These are phyloP conservation scores for Paragyromitra xinjiangensis DNA, from an alignment of 495 filamentous ascomycete genomes.

Conservation along the genomic window DNA sequence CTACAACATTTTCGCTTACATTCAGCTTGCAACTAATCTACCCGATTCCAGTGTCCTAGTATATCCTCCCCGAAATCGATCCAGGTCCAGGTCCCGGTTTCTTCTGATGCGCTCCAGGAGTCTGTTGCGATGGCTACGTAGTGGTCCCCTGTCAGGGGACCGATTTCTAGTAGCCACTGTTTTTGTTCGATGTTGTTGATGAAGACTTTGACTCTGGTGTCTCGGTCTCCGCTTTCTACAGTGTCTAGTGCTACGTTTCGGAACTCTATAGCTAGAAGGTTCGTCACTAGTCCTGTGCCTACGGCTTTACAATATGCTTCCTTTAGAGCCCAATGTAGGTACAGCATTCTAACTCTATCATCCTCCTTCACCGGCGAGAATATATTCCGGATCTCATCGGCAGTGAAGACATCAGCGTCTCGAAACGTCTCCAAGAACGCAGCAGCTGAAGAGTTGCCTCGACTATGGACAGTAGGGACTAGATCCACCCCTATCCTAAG, in stretches of 20 bases:
- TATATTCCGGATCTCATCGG: constrained; percentile 40
- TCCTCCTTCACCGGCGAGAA: constrained; percentile 10
- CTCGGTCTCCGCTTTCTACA: constrained; percentile 39
- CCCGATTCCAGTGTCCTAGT: constrained; percentile 25
- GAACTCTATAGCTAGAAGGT: constrained; percentile 54
- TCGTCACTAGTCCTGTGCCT: constrained; percentile 52
- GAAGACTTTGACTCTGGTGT: constrained; percentile 43
- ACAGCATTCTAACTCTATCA: constrained; percentile 47
- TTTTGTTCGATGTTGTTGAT: constrained; percentile 21
- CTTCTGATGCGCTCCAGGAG: constrained; percentile 25
- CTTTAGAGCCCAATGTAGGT: constrained; percentile 55
- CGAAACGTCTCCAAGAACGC: constrained; percentile 52
- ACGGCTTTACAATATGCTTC: constrained; percentile 58
- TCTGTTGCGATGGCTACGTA: constrained; percentile 44
- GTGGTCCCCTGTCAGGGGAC: constrained; percentile 11
- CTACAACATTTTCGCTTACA: neutral
- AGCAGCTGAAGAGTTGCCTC: constrained; percentile 8
- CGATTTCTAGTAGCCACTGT: constrained; percentile 43
- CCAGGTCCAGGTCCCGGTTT: constrained; percentile 31
- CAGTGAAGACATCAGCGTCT: constrained; percentile 48
- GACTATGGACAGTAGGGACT: constrained; percentile 49
- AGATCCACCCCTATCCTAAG: constrained; percentile 54
- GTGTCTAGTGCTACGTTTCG: constrained; percentile 25
- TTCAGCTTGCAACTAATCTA: neutral
- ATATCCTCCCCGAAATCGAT: constrained; percentile 38